A percentile compares a stretch with the other conserved stretches of the same genome.
Conservation (phyloP, 2,329 filamentous ascomycete genomes). For the Hypoxylon sp. region DNA sequence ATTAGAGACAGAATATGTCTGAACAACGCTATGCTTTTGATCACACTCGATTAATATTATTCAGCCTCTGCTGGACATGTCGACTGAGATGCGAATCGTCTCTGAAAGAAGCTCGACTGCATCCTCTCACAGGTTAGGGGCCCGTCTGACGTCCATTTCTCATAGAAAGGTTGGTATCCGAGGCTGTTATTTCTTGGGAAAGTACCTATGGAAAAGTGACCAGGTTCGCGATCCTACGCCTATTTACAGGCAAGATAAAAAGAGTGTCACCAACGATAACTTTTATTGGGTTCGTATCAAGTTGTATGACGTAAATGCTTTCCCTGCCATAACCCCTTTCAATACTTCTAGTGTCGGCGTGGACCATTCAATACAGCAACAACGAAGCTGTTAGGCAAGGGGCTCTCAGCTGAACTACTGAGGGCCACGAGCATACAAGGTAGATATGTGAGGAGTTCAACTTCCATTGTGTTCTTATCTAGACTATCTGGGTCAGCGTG, state of each 20-base stretch:
- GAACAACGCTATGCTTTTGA: too few relatives aligned
- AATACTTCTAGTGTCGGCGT: not conserved
- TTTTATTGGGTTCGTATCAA: not conserved
- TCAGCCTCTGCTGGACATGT: not conserved
- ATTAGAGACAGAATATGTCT: too few relatives aligned
- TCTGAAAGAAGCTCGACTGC: constrained; percentile 24
- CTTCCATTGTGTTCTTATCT: not conserved
- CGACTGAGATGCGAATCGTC: not conserved
- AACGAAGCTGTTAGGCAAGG: not conserved
- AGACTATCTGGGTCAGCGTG: too few relatives aligned
- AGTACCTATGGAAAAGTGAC: not conserved
- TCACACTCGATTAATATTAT: too few relatives aligned
- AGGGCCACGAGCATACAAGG: not conserved
- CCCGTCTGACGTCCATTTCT: constrained; percentile 31
- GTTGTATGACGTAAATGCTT: not conserved
- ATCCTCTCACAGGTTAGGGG: constrained; percentile 31
- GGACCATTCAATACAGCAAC: not conserved
- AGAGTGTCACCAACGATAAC: too few relatives aligned
- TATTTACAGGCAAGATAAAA: too few relatives aligned
- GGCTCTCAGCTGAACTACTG: too few relatives aligned
- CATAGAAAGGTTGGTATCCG: constrained; percentile 39
- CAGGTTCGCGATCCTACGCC: not conserved
- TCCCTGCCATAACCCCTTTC: too few relatives aligned
- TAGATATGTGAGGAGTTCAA: too few relatives aligned
- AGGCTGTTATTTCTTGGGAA: not conserved